A percentile compares a stretch with the other conserved stretches of the same genome.
Evolutionary conservation across 2,329 filamentous ascomycete species (phyloP).

Genomic region (Penicillium sp.): DNA sequence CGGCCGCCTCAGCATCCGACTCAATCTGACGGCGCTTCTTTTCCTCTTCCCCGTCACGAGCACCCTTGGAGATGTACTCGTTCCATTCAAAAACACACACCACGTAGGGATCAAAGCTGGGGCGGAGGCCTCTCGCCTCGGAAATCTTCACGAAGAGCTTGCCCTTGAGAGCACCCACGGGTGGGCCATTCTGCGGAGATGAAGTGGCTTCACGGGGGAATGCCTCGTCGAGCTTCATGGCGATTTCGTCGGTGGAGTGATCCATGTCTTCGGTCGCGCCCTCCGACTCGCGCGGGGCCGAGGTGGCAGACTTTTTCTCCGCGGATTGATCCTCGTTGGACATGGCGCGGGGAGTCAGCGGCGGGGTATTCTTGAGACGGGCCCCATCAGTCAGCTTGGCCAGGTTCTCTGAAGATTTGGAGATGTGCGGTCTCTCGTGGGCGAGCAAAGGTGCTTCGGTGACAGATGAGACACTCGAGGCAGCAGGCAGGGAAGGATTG

Average conservation of each 20-base stretch:
- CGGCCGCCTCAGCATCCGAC: conserved; percentile 66
- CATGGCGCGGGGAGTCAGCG: conserved; percentile 83
- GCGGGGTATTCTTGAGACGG: conserved; percentile 80
- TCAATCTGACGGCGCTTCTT: conserved; percentile 59
- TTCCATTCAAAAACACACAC: conserved; percentile 96
- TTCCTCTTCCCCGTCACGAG: conserved; percentile 60
- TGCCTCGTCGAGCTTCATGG: conserved; percentile 37
- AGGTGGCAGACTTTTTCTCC: conserved; percentile 29
- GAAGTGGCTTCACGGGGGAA: conserved; percentile 34
- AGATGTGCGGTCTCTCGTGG: conserved; percentile 42
- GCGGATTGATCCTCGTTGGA: conserved; percentile 58
- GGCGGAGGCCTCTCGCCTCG: conserved; percentile 77
- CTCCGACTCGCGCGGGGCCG: conserved; percentile 17
- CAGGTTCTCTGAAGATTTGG: conserved; percentile 46
- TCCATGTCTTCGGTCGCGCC: conserved; percentile 20
- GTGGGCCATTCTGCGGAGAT: conserved; percentile 49
- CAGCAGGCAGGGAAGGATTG: conserved; percentile 59
- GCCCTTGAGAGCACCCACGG: conserved; percentile 72
- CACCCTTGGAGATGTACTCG: conserved; percentile 89
- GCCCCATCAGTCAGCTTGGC: conserved; percentile 73
- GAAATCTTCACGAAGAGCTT: conserved; percentile 86
- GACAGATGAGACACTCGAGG: conserved; percentile 48
- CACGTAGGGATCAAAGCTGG: conserved; percentile 85
- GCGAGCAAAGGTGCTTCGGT: conserved; percentile 52
- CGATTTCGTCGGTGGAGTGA: conserved; percentile 35